Conservation (phyloP, 2,329 filamentous ascomycete genomes). For the Fusarium sp. region DNA sequence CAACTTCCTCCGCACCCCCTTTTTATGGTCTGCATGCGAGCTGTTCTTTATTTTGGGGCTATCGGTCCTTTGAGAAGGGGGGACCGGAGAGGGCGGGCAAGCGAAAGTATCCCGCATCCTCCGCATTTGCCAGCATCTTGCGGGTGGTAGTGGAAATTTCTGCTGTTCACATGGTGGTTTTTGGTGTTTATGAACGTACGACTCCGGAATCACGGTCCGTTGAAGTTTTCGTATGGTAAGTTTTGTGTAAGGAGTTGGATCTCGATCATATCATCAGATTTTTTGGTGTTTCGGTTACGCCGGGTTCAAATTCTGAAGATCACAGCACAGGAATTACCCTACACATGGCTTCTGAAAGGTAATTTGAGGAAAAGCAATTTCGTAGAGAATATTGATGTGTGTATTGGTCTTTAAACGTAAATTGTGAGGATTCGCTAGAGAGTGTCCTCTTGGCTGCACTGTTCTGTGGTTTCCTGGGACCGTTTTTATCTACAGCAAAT, state of each 20-base stretch:
- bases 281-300: neutral
- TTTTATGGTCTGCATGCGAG: constrained; percentile 10
- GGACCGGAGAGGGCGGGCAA: constrained; percentile 20
- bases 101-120: constrained; percentile 31
- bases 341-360: neutral
- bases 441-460: neutral
- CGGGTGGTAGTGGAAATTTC: constrained; percentile 5
- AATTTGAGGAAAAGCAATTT: too few species aligned
- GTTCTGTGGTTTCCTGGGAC: neutral
- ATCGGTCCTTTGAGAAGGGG: constrained; percentile 24
- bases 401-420: neutral
- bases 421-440: neutral
- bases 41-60: constrained; percentile 16
- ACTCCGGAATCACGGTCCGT: neutral
- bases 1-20: constrained; percentile 20
- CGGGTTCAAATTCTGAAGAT: fast-evolving
- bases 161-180: constrained; percentile 12
- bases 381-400: neutral
- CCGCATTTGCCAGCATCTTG: constrained; percentile 24
- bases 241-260: neutral
- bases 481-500: neutral
- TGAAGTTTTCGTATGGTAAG: neutral
- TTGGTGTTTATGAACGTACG: constrained; percentile 9
- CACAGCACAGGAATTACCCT: neutral
- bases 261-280: neutral